These are phyloP conservation scores for Ganoderma lucidum DNA, from an alignment of 1,284 basidiomycete genomes.

Conservation along the genomic window DNA sequence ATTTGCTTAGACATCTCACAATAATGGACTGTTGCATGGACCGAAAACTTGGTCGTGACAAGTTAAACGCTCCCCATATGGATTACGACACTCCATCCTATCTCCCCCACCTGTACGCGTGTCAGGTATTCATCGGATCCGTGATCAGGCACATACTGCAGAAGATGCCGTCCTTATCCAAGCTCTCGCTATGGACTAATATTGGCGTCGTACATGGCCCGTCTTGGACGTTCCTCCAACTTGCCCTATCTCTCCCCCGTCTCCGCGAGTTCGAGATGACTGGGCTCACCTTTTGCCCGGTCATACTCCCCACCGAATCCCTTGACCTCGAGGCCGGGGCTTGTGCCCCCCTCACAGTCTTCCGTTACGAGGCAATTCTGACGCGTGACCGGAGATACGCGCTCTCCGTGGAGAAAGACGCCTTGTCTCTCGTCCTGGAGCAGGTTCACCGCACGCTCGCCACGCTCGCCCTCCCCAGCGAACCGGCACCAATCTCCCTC, in stretches of 20 bases:
- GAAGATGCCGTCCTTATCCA: neutral
- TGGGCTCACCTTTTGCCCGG: neutral
- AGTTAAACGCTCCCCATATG: neutral
- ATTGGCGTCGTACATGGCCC: neutral
- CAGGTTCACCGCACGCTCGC: neutral
- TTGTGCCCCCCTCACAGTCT: neutral
- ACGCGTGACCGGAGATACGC: neutral
- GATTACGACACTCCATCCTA: neutral
- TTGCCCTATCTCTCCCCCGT: neutral
- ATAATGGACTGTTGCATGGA: neutral
- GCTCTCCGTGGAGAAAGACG: neutral
- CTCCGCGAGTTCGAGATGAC: neutral
- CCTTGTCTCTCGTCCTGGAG: neutral
- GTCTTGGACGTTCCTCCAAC: neutral
- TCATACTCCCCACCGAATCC: neutral
- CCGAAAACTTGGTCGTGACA: neutral
- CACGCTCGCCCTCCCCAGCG: neutral
- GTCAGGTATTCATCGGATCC: neutral
- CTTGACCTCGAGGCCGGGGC: neutral
- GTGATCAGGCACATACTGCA: neutral
- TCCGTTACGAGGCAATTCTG: neutral
- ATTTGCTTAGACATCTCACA: neutral
- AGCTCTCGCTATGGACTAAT: neutral
- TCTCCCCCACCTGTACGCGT: neutral
- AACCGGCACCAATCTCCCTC: neutral